phyloP scores from a whole-genome alignment of 2,329 filamentous ascomycete genomes.

The Aureobasidium uvarum region DNA sequence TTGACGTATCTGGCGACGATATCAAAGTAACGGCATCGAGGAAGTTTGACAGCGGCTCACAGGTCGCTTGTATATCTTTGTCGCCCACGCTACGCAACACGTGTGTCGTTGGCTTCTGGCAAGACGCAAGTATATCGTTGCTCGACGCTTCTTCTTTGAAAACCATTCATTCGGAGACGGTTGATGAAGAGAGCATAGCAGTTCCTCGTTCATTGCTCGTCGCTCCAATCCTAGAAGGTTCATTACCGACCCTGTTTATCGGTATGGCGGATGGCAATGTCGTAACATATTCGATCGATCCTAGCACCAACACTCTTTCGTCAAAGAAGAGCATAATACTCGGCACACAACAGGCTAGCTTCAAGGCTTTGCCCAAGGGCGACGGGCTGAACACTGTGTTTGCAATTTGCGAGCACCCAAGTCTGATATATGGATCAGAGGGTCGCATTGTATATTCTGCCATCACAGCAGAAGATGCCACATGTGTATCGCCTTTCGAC shows the following conservation, averaged over 20 bases:
- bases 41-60: constrained; percentile 63
- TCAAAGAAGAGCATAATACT: constrained; percentile 78
- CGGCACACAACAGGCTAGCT: constrained; percentile 77
- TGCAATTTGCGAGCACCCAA: constrained; percentile 90
- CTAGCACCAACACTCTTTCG: constrained; percentile 60
- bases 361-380: constrained; percentile 71
- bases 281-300: constrained; percentile 73
- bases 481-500: constrained; percentile 78
- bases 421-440: constrained; percentile 85
- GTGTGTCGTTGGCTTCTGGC: constrained; percentile 85
- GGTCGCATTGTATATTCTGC: constrained; percentile 89
- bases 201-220: constrained; percentile 81
- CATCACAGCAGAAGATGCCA: constrained; percentile 83
- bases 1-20: constrained; percentile 59
- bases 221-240: constrained; percentile 67
- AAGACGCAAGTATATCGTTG: constrained; percentile 74
- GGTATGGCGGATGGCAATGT: constrained; percentile 92
- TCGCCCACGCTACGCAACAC: constrained; percentile 62
- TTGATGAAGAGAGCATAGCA: constrained; percentile 64
- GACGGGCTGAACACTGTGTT: constrained; percentile 74
- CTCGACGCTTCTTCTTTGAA: constrained; percentile 66
- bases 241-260: constrained; percentile 75
- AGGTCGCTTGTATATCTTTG: constrained; percentile 82
- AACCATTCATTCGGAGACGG: constrained; percentile 62
- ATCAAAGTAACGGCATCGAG: constrained; percentile 60